phyloP scores from a whole-genome alignment of 495 filamentous ascomycete species.

The Hypoxylon fuscum region DNA sequence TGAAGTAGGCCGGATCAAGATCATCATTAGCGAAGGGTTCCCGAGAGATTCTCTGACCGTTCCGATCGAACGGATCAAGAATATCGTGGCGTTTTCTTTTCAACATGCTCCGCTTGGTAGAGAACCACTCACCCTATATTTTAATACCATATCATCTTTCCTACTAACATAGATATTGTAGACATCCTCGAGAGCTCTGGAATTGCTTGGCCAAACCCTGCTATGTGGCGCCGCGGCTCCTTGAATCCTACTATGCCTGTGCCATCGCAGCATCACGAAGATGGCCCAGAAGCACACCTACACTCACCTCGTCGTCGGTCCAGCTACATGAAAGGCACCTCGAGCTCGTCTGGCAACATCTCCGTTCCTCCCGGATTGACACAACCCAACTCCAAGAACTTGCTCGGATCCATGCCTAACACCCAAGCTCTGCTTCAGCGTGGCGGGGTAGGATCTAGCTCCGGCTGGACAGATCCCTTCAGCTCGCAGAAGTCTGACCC shows the following conservation, averaged over 20 bases:
- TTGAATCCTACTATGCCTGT: constrained; percentile 49
- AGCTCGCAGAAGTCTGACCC: constrained; percentile 41
- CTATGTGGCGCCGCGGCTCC: constrained; percentile 70
- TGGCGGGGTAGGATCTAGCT: constrained; percentile 22
- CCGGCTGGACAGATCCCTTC: constrained; percentile 48
- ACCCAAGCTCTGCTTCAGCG: constrained; percentile 38
- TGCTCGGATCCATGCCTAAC: constrained; percentile 41
- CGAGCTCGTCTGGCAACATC: constrained; percentile 18
- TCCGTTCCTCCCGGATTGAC: constrained; percentile 24
- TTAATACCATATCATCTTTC: constrained; percentile 16
- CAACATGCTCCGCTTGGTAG: constrained; percentile 84
- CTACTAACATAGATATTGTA: constrained; percentile 34
- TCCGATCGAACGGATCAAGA: constrained; percentile 75
- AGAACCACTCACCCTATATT: constrained; percentile 29
- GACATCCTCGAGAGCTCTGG: constrained; percentile 77
- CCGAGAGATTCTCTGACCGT: constrained; percentile 55
- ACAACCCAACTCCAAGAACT: constrained; percentile 24
- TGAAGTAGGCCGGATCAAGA: constrained; percentile 74
- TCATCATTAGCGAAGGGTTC: constrained; percentile 82
- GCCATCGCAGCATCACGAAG: constrained; percentile 51
- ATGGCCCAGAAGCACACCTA: constrained; percentile 52
- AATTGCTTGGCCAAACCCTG: constrained; percentile 85
- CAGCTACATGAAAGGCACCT: constrained; percentile 32
- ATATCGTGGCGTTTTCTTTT: constrained; percentile 82
- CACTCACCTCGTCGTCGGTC: constrained; percentile 52